phyloP scores from a whole-genome alignment of 306 rosid species.

The Lathyrus oleraceus region DNA sequence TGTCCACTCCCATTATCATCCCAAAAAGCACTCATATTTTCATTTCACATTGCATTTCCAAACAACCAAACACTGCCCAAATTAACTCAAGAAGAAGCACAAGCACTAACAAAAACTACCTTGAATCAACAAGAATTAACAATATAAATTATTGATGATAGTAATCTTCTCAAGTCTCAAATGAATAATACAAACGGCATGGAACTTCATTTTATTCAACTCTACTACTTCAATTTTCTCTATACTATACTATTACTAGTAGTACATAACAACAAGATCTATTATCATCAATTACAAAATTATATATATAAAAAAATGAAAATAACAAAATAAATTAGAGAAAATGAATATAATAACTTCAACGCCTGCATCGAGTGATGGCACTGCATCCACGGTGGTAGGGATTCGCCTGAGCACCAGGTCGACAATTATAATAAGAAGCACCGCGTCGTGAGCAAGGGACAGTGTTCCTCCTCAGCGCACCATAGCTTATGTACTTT shows the following conservation, averaged over 20 bases:
- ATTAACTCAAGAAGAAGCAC: neutral
- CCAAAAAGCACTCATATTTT: constrained; percentile 20
- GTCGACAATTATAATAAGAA: constrained; percentile 89
- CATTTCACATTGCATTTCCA: constrained; percentile 27
- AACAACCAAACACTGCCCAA: constrained; percentile 8
- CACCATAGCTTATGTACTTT: constrained; percentile 89
- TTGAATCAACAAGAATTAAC: neutral
- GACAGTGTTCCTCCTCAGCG: constrained; percentile 84
- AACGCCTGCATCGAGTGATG: constrained; percentile 86
- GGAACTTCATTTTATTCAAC: constrained; percentile 37
- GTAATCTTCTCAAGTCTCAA: constrained; percentile 15
- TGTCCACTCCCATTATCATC: neutral
- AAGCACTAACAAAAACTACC: neutral
- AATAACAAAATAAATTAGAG: neutral
- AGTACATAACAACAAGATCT: constrained; percentile 22
- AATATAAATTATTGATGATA: neutral
- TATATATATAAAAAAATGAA: constrained; percentile 8
- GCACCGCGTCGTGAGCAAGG: constrained; percentile 96
- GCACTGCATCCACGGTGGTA: constrained; percentile 81
- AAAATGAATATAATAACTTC: constrained; percentile 17
- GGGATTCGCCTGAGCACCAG: constrained; percentile 93
- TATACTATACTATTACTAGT: constrained; percentile 22
- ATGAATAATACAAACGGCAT: constrained; percentile 19
- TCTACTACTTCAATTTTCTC: constrained; percentile 31
- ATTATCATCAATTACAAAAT: constrained; percentile 35